Conservation (phyloP, 2,329 filamentous ascomycete species). For the Zelopaecilomyces penicillatus region DNA sequence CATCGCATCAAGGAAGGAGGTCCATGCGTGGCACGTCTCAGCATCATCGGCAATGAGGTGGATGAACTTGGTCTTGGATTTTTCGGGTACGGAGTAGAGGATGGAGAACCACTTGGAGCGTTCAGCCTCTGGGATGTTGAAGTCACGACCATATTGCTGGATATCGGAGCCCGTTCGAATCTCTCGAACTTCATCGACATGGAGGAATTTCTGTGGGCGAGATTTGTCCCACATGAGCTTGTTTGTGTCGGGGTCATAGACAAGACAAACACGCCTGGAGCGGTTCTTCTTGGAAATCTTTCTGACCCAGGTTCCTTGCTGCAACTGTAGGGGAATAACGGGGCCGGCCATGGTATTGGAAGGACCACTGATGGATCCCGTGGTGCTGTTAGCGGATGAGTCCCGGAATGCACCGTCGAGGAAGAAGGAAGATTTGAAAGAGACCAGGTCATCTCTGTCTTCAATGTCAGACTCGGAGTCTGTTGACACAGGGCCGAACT, state of each 20-base stretch:
- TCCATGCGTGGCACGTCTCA: slow-evolving; percentile 70
- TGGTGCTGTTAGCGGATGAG: slow-evolving; percentile 39
- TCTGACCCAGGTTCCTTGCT: slow-evolving; percentile 67
- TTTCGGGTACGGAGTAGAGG: slow-evolving; percentile 71
- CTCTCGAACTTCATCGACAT: slow-evolving; percentile 91
- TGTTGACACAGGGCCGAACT: slow-evolving; percentile 30
- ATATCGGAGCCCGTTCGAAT: slow-evolving; percentile 78
- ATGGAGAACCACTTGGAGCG: slow-evolving; percentile 82
- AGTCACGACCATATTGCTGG: slow-evolving; percentile 81
- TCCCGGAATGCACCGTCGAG: slow-evolving; percentile 37
- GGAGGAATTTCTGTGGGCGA: slow-evolving; percentile 74
- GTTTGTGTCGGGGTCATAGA: slow-evolving; percentile 73
- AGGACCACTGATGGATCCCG: slow-evolving; percentile 37
- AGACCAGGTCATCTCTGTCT: slow-evolving; percentile 36
- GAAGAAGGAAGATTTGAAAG: slow-evolving; percentile 28
- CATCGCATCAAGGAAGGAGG: slow-evolving; percentile 72
- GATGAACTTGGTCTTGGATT: slow-evolving; percentile 75
- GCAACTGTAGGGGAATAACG: slow-evolving; percentile 66
- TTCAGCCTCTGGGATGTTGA: slow-evolving; percentile 56
- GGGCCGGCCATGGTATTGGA: slow-evolving; percentile 50
- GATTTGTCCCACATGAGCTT: slow-evolving; percentile 82
- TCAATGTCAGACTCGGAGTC: slow-evolving; percentile 53
- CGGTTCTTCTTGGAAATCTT: slow-evolving; percentile 83
- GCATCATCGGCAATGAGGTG: slow-evolving; percentile 75
- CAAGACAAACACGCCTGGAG: slow-evolving; percentile 59